Evolutionary conservation across 352 stramenopile species (phyloP).

Genomic region (Phytophthora hibernalis): DNA sequence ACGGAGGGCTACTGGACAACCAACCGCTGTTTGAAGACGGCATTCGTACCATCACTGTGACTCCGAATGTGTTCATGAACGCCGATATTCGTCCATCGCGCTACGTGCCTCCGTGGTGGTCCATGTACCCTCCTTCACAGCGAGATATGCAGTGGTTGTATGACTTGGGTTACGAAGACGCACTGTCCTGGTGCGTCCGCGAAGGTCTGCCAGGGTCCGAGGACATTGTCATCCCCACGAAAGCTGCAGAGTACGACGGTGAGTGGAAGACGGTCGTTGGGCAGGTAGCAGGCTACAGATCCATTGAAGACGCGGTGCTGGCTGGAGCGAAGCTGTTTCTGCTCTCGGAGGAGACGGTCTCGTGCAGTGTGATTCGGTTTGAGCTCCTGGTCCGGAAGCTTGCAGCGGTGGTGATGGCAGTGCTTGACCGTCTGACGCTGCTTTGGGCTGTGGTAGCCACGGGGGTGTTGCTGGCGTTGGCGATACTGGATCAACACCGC

Average conservation of each 20-base stretch:
- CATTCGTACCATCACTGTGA: constrained; percentile 43
- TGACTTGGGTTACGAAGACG: constrained; percentile 58
- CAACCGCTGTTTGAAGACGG: constrained; percentile 49
- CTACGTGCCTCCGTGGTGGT: constrained; percentile 73
- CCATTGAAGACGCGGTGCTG: constrained; percentile 31
- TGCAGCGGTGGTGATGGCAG: constrained; percentile 14
- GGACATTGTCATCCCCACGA: constrained; percentile 38
- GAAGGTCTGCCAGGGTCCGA: constrained; percentile 21
- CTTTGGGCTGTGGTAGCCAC: constrained; percentile 24
- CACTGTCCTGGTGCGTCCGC: constrained; percentile 40
- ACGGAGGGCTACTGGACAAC: constrained; percentile 67
- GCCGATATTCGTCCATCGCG: constrained; percentile 70
- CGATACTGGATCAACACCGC: constrained; percentile 24
- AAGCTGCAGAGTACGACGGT: constrained; percentile 29
- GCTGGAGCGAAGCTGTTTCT: constrained; percentile 17
- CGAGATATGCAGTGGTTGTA: constrained; percentile 66
- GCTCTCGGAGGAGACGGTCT: constrained; percentile 25
- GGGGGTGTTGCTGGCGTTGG: constrained; percentile 13
- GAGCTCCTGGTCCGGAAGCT: constrained; percentile 36
- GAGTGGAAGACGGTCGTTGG: constrained; percentile 40
- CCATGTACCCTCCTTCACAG: constrained; percentile 56
- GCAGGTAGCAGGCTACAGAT: constrained; percentile 36
- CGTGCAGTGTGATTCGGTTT: constrained; percentile 20
- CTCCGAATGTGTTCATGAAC: constrained; percentile 37
- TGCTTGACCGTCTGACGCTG: constrained; percentile 25